Evolutionary conservation across 108 stramenopile species (phyloP).

Genomic region (Cyclostephanos tholiformis): DNA sequence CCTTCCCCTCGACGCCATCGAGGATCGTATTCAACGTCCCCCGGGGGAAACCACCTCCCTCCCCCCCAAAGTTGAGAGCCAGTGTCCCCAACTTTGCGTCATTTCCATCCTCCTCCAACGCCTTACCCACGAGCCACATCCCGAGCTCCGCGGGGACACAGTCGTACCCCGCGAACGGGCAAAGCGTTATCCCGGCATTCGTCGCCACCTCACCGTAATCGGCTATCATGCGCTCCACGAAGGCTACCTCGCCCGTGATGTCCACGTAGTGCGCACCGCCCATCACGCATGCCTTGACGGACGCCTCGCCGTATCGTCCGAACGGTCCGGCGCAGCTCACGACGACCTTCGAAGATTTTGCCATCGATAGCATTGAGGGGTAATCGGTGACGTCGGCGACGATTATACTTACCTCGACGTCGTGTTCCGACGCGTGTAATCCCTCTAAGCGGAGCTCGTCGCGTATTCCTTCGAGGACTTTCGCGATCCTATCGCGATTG

Average conservation of each 20-base stretch:
- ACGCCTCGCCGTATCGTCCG: constrained; percentile 35
- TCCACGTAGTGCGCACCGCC: constrained; percentile 40
- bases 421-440: neutral
- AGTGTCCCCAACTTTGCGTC: constrained; percentile 1
- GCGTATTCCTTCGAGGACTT: constrained; percentile 9
- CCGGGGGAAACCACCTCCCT: constrained; percentile 26
- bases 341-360: constrained; percentile 19
- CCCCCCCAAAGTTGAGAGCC: constrained; percentile 12
- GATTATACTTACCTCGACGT: constrained; percentile 1
- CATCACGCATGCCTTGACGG: constrained; percentile 32
- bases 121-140: constrained; percentile 20
- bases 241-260: constrained; percentile 40
- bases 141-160: constrained; percentile 22
- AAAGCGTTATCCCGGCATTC: constrained; percentile 9
- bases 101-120: constrained; percentile 9
- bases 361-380: constrained; percentile 11
- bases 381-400: constrained; percentile 19
- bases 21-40: constrained; percentile 27
- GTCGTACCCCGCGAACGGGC: constrained; percentile 24
- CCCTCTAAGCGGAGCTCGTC: constrained; percentile 15
- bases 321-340: constrained; percentile 41
- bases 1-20: constrained; percentile 13
- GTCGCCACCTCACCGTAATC: constrained; percentile 20
- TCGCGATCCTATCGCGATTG: constrained; percentile 2
- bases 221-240: constrained; percentile 28